A percentile compares a stretch with the other conserved stretches of the same genome.
These are phyloP conservation scores for Croton setiger DNA, from an alignment of 441 rosid species.

Conservation along the genomic window DNA sequence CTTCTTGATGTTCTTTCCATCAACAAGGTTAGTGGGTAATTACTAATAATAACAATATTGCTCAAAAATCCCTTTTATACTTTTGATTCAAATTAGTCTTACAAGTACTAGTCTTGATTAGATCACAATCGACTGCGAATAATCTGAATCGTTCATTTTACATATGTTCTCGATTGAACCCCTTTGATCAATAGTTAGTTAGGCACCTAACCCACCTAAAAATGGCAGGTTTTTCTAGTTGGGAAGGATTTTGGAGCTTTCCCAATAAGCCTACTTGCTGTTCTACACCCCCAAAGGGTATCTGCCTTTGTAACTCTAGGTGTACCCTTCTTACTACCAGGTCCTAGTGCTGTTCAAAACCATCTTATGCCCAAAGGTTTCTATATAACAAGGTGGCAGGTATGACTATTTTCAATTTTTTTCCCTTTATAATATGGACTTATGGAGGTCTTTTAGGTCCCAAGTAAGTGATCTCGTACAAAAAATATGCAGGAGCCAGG, in stretches of 20 bases:
- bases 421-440: neutral
- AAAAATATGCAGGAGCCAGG: conserved; percentile 32
- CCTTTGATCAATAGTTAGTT: too few relatives aligned
- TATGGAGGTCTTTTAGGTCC: neutral
- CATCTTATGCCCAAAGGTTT: conserved; percentile 33
- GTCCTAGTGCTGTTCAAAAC: conserved; percentile 5
- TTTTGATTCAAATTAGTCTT: neutral
- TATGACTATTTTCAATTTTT: neutral
- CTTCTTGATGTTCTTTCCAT: conserved; percentile 25
- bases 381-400: conserved; percentile 40
- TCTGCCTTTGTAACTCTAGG: conserved; percentile 20
- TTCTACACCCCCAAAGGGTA: conserved; percentile 18
- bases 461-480: neutral
- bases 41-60: neutral
- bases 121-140: neutral
- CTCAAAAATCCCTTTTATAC: neutral
- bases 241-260: conserved; percentile 29
- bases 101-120: neutral
- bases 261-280: conserved; percentile 9
- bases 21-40: conserved; percentile 18
- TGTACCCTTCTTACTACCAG: conserved; percentile 28
- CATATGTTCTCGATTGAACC: too few relatives aligned
- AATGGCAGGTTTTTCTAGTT: conserved; percentile 23
- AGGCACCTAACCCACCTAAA: too few relatives aligned
- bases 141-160: neutral